Evolutionary conservation across 495 filamentous ascomycete genomes (phyloP), one percentile per base, ranked within the genome.

Genomic region (Daldinia grandis): DNA sequence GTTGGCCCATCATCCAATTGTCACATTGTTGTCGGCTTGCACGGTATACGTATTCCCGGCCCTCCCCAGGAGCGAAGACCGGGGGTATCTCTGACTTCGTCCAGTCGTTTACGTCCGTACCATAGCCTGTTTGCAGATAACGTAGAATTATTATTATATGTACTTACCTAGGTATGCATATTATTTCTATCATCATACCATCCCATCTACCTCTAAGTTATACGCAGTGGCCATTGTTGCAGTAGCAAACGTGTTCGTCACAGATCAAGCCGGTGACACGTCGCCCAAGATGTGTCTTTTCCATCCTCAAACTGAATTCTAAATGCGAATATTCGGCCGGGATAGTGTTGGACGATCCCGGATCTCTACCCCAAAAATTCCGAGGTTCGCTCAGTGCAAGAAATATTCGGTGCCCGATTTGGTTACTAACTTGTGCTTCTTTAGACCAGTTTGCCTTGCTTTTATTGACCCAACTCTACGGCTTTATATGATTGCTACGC

Each of bases 401-500:
- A 37, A 25, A 8, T 59, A 59, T 64, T 72, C 69, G 63, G 69
- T 72, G 42, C 67, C 69, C 44, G 38, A 64, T 54, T 67, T 64
- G 47, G 63, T n/a, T 63, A 66, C 69, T 67, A 19, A 64, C 59
- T 49, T 40, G 57, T 44, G 37, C 53, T 60, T 70, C 37, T 63
- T 64, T 47, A 64, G 69, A 27, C 62, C 68, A 61, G 50, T 27
- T 66, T 62, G 24, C 21, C 12, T 44, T 60, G 40, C 68, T 51
- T 50, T 50, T 62, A 70, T 17, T 33, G 7, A 38, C 19, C 9
- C 9, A 33, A 33, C 25, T 10, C 10, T 50, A 64, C 49, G 19
- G 44, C 28, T 55, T 56, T 53, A 50, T 68, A 56, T 59, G 58
- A 62, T 62, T 9, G 8, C 59, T 58, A 53, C 54, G 56, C 56